These are phyloP conservation scores for Kodamaea fungicola DNA, from an alignment of 1,139 yeast genomes.

Conservation along the genomic window DNA sequence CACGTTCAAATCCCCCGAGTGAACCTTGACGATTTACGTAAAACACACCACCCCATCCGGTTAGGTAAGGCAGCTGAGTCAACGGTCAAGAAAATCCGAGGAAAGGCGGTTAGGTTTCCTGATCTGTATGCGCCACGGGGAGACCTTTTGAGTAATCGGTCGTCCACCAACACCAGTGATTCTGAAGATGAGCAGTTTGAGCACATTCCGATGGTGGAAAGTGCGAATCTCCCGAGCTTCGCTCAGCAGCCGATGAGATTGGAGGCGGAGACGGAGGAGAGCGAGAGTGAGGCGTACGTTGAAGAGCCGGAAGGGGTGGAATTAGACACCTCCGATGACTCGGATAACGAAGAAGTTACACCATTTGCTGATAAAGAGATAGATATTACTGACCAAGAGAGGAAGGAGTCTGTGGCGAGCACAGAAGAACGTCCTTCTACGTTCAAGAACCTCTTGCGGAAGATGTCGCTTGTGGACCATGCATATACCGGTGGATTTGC, in stretches of 20 bases:
- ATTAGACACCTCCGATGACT: constrained; percentile 10
- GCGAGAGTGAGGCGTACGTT: constrained; percentile 5
- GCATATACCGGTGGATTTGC: constrained; percentile 21
- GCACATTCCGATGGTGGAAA: background rate
- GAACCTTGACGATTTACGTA: constrained; percentile 19
- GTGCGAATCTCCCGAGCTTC: constrained; percentile 1
- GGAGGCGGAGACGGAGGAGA: constrained; percentile 6
- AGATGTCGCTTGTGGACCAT: constrained; percentile 33
- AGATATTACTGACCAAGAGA: constrained; percentile 22
- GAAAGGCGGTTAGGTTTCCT: constrained; percentile 29
- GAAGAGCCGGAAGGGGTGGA: constrained; percentile 4
- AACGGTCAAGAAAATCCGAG: constrained; percentile 12
- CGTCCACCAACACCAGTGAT: constrained; percentile 22
- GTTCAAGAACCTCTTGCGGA: constrained; percentile 29
- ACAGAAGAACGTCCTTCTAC: constrained; percentile 6
- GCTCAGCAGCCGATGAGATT: constrained; percentile 4
- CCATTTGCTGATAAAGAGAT: constrained; percentile 6
- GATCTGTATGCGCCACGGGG: constrained; percentile 25
- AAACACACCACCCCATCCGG: constrained; percentile 22
- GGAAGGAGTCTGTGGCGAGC: constrained; percentile 9
- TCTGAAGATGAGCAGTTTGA: constrained; percentile 10
- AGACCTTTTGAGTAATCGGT: constrained; percentile 23
- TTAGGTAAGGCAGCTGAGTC: constrained; percentile 4
- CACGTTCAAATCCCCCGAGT: constrained; percentile 29
- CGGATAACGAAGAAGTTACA: constrained; percentile 6